phyloP scores from a whole-genome alignment of 129 eudicot genomes.

The Cynara cardunculus region DNA sequence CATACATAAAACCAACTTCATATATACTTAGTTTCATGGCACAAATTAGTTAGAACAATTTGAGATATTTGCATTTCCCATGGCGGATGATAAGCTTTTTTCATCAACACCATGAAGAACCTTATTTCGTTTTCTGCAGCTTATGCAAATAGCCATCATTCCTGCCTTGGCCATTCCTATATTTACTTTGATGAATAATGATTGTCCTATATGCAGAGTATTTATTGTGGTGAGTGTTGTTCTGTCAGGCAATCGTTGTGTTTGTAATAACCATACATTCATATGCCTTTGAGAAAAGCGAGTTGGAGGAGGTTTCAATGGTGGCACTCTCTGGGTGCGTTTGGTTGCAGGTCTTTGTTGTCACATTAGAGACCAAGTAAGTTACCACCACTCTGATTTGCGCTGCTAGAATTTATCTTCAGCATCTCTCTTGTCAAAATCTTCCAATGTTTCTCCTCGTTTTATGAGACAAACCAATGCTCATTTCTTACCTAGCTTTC shows the following conservation, averaged over 20 bases:
- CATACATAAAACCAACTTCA: not conserved
- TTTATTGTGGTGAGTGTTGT: slow-evolving; percentile 6
- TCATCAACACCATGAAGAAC: not conserved
- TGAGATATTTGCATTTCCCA: not conserved
- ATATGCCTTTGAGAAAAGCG: slow-evolving; percentile 87
- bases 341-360: slow-evolving; percentile 98
- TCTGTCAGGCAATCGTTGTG: slow-evolving; percentile 82
- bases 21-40: not conserved
- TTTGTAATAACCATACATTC: slow-evolving; percentile 75
- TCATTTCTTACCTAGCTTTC: not conserved
- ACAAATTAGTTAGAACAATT: not conserved
- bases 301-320: slow-evolving; percentile 89
- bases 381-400: slow-evolving; percentile 23
- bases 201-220: not conserved
- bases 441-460: not conserved
- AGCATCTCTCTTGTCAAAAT: not conserved
- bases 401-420: not conserved
- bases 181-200: not conserved
- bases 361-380: slow-evolving; percentile 91
- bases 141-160: not conserved
- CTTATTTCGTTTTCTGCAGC: not conserved
- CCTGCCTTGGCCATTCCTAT: not conserved
- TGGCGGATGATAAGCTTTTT: not conserved
- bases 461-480: not conserved
- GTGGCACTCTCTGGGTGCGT: slow-evolving; percentile 98